Conservation (phyloP, 2,329 filamentous ascomycete species). For the Emmonsiellopsis sp. region DNA sequence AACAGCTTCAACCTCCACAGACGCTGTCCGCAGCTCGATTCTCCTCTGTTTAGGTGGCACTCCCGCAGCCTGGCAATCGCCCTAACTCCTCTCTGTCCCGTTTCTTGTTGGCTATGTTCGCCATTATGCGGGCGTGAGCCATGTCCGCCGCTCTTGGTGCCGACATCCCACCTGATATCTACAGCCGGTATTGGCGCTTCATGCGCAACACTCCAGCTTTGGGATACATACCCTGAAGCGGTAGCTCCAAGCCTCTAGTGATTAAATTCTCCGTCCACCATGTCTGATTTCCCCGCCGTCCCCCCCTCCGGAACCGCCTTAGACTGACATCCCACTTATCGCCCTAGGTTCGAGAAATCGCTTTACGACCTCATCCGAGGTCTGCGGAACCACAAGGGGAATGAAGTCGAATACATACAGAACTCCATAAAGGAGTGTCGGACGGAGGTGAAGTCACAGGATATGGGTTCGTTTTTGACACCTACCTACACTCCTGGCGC, state of each 20-base stretch:
- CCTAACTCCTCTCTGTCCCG: neutral
- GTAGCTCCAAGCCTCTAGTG: neutral
- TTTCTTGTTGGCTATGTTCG: neutral
- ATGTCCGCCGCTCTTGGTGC: neutral
- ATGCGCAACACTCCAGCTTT: neutral
- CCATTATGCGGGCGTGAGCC: neutral
- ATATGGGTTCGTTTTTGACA: constrained; percentile 61
- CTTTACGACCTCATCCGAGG: constrained; percentile 97
- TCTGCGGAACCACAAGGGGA: constrained; percentile 88
- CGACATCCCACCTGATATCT: neutral
- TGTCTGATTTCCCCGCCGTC: neutral
- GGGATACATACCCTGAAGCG: neutral
- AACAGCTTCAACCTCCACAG: neutral
- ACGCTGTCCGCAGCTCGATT: neutral
- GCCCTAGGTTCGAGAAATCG: constrained; percentile 90
- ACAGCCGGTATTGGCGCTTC: neutral
- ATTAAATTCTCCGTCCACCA: neutral
- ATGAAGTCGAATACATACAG: constrained; percentile 91
- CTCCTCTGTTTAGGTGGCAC: neutral
- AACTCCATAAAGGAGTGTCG: constrained; percentile 92
- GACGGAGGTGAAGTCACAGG: constrained; percentile 79
- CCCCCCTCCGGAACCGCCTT: neutral
- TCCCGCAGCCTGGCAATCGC: neutral
- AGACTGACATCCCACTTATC: constrained; percentile 1
- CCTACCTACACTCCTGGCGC: constrained; percentile 3